These are phyloP conservation scores for Nitzschia sp. DNA, from an alignment of 108 stramenopile genomes.

Conservation along the genomic window DNA sequence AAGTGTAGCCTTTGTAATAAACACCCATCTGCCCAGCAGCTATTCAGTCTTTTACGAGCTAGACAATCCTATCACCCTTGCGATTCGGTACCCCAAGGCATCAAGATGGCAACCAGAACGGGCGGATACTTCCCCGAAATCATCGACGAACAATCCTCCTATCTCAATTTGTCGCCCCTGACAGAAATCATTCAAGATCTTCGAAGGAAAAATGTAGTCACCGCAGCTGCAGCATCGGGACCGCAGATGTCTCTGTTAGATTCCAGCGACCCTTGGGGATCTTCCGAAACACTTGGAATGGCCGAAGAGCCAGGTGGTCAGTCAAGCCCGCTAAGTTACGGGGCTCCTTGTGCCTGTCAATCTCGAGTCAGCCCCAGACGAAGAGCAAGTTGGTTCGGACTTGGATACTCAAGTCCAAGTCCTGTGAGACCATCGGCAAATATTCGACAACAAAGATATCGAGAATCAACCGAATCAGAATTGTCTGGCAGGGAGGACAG, in stretches of 20 bases:
- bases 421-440: background rate
- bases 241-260: slow-evolving; percentile 17
- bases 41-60: too few species aligned
- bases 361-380: background rate
- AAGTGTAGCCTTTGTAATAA: too few species aligned
- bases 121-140: slow-evolving; percentile 32
- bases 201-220: slow-evolving; percentile 47
- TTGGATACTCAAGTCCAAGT: slow-evolving; percentile 3
- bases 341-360: background rate
- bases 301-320: background rate
- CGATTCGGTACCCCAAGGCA: too few species aligned
- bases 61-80: too few species aligned
- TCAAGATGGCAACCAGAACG: background rate
- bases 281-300: slow-evolving; percentile 22
- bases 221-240: slow-evolving; percentile 44
- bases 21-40: too few species aligned
- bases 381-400: slow-evolving; percentile 6
- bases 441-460: background rate
- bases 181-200: slow-evolving; percentile 39
- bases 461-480: slow-evolving; percentile 1
- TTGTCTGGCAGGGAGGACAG: background rate
- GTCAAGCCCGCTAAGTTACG: background rate
- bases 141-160: slow-evolving; percentile 22
- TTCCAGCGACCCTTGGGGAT: slow-evolving; percentile 39
- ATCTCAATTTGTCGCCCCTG: slow-evolving; percentile 31